Conservation (phyloP, 139 green algal species). For the Coccomyxa sp. region DNA sequence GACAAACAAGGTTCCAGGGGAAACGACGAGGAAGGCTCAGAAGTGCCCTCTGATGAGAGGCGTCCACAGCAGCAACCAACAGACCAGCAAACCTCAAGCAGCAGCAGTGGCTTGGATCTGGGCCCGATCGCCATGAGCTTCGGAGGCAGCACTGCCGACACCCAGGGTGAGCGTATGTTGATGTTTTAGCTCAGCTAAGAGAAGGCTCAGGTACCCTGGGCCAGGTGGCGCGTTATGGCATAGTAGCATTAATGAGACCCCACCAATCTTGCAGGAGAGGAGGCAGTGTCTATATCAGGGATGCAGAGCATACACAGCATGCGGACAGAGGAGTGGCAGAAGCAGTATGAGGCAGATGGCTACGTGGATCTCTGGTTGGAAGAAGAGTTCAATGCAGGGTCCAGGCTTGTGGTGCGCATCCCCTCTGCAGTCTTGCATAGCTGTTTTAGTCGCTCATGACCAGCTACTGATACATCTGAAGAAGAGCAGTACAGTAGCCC, state of each 20-base stretch:
- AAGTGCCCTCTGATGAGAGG: neutral
- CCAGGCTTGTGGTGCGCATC: constrained; percentile 11
- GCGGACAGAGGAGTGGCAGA: constrained; percentile 76
- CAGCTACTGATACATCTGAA: no score
- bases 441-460: neutral
- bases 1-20: neutral
- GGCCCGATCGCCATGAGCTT: constrained; percentile 10
- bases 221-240: neutral
- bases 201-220: neutral
- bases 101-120: neutral
- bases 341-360: constrained; percentile 73
- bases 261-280: neutral
- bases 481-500: no score
- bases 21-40: neutral
- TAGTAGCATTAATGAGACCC: neutral
- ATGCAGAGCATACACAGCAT: constrained; percentile 55
- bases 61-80: neutral
- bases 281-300: neutral
- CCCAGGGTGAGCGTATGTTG: neutral
- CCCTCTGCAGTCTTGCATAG: neutral
- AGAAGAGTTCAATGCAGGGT: constrained; percentile 93
- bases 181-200: neutral
- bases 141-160: neutral
- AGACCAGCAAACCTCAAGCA: neutral
- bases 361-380: constrained; percentile 85